Conservation (phyloP, 2,329 filamentous ascomycete genomes). For the Mycogone perniciosa region DNA sequence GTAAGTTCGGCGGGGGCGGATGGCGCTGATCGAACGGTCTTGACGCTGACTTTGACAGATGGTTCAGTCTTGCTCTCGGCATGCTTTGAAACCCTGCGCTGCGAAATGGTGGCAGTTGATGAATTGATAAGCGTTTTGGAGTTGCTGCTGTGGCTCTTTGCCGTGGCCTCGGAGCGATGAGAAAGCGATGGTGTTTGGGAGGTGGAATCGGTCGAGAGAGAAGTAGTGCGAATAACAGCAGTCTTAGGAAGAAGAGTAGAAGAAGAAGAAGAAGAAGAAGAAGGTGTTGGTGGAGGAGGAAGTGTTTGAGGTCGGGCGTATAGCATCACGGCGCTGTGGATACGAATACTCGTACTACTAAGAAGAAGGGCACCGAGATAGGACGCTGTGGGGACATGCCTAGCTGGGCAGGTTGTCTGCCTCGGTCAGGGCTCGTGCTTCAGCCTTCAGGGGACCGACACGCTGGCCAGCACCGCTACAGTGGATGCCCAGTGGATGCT, state of each 20-base stretch:
- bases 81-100: slow-evolving; percentile 24
- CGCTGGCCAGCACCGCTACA: slow-evolving; percentile 2
- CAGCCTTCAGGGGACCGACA: slow-evolving; percentile 4
- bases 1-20: slow-evolving; percentile 17
- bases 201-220: not conserved
- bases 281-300: not conserved
- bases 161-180: not conserved
- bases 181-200: not conserved
- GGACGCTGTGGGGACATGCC: slow-evolving; percentile 11
- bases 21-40: slow-evolving; percentile 12
- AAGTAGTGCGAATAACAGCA: not conserved
- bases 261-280: not conserved
- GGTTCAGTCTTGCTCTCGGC: slow-evolving; percentile 21
- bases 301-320: slow-evolving; percentile 4
- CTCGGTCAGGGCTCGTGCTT: not conserved
- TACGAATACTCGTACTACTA: not conserved
- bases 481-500: no score
- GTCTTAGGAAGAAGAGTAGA: not conserved
- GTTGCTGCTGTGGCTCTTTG: not conserved
- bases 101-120: slow-evolving; percentile 9
- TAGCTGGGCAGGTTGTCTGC: not conserved
- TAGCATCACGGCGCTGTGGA: slow-evolving; percentile 11
- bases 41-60: slow-evolving; percentile 15
- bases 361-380: slow-evolving; percentile 6
- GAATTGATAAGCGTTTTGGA: not conserved